These are phyloP conservation scores for Solioccasus polychromus DNA, from an alignment of 768 basidiomycete species.

Conservation along the genomic window DNA sequence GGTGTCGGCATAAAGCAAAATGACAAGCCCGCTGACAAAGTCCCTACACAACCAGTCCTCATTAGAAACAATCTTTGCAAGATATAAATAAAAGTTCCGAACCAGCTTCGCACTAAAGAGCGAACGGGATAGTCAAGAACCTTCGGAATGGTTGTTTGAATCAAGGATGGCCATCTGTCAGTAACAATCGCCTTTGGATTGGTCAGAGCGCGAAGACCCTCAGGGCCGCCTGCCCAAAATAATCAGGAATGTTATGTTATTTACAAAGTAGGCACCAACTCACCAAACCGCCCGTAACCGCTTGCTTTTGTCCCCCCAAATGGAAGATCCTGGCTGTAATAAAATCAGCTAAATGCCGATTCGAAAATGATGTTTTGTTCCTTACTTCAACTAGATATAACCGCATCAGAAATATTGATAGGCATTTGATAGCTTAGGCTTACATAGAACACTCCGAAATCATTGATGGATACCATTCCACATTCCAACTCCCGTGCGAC, in stretches of 20 bases:
- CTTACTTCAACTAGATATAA: slow-evolving; percentile 60
- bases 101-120: slow-evolving; percentile 75
- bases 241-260: slow-evolving; percentile 7
- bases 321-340: slow-evolving; percentile 78
- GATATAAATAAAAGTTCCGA: slow-evolving; percentile 23
- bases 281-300: slow-evolving; percentile 93
- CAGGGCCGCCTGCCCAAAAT: slow-evolving; percentile 68
- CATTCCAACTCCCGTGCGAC: slow-evolving; percentile 84
- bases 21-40: slow-evolving; percentile 48
- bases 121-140: slow-evolving; percentile 85
- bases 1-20: slow-evolving; percentile 47
- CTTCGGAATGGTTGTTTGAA: slow-evolving; percentile 84
- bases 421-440: slow-evolving; percentile 29
- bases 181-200: slow-evolving; percentile 84
- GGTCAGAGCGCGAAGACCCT: slow-evolving; percentile 86
- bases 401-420: slow-evolving; percentile 13
- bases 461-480: slow-evolving; percentile 97
- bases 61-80: slow-evolving; percentile 1
- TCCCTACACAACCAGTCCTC: slow-evolving; percentile 36
- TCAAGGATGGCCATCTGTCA: slow-evolving; percentile 80
- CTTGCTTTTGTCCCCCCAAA: slow-evolving; percentile 92
- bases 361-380: slow-evolving; percentile 11
- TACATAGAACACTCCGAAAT: slow-evolving; percentile 88
- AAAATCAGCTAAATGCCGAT: neutral
- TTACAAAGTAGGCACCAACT: slow-evolving; percentile 19